These are phyloP conservation scores for Boletus pseudopeckii DNA, from an alignment of 768 basidiomycete species.

Conservation along the genomic window DNA sequence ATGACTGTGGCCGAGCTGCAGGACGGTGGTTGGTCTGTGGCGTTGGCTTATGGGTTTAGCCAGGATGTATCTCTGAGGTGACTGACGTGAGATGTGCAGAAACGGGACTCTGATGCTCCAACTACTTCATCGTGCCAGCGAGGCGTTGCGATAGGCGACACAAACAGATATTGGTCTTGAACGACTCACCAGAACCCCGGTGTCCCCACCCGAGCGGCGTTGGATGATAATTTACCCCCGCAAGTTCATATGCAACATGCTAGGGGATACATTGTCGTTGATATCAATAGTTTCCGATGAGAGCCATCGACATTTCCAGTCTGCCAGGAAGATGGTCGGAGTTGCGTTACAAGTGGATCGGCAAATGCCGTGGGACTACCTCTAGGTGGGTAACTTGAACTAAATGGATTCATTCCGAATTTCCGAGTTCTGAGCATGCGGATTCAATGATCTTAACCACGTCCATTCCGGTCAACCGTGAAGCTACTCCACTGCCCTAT, in stretches of 20 bases:
- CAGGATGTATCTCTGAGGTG: background rate
- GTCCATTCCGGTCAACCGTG: conserved; percentile 9
- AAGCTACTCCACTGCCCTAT: conserved; percentile 2
- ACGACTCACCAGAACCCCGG: background rate
- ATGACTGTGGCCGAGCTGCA: background rate
- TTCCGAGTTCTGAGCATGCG: conserved; percentile 3
- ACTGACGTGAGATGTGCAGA: background rate
- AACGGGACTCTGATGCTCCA: background rate
- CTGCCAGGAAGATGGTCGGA: background rate
- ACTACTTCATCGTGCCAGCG: background rate
- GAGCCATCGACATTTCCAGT: background rate
- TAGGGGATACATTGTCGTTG: background rate
- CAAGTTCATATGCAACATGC: background rate
- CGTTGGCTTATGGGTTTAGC: conserved; percentile 4
- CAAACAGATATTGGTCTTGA: background rate
- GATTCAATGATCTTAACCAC: conserved; percentile 2
- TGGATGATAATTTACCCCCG: background rate
- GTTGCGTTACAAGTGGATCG: background rate
- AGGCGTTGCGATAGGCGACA: background rate
- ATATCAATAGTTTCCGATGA: background rate
- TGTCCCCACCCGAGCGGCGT: background rate
- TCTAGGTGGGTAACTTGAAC: background rate
- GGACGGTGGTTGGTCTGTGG: conserved; percentile 14
- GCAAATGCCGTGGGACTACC: conserved; percentile 13
- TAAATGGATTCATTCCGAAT: background rate